phyloP scores from a whole-genome alignment of 2,329 filamentous ascomycete species.

The Xylariomycetidae sp. region DNA sequence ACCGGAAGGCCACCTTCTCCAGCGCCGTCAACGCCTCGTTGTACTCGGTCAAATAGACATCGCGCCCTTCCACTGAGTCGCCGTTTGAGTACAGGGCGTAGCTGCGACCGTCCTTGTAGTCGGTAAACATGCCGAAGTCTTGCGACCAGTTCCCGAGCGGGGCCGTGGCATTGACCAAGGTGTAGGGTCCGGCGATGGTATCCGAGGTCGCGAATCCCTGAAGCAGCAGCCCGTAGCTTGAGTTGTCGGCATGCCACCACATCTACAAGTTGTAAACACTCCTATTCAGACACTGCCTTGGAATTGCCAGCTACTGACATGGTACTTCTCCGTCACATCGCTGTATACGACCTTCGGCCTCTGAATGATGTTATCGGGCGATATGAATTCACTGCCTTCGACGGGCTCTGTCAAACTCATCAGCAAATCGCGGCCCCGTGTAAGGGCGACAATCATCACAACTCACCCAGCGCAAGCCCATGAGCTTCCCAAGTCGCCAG shows the following conservation, averaged over 20 bases:
- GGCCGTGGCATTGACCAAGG: constrained; percentile 44
- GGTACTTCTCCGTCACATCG: constrained; percentile 46
- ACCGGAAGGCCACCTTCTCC: constrained; percentile 46
- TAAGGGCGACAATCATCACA: neutral
- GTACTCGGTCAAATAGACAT: constrained; percentile 51
- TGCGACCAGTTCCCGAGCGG: constrained; percentile 59
- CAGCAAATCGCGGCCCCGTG: constrained; percentile 1
- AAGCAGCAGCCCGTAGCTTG: constrained; percentile 47
- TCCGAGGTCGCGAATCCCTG: constrained; percentile 51
- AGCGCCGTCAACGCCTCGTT: constrained; percentile 46
- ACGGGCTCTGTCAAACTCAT: constrained; percentile 37
- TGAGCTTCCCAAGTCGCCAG: constrained; percentile 53
- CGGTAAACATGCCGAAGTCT: constrained; percentile 55
- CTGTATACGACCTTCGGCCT: constrained; percentile 57
- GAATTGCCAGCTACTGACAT: constrained; percentile 32
- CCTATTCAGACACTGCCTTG: no score
- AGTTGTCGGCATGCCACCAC: constrained; percentile 58
- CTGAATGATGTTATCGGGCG: constrained; percentile 52
- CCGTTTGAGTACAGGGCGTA: constrained; percentile 57
- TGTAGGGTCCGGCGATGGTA: constrained; percentile 47
- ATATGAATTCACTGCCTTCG: constrained; percentile 48
- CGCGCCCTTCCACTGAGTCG: constrained; percentile 46
- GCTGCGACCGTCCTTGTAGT: constrained; percentile 49
- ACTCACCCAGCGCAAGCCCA: constrained; percentile 47
- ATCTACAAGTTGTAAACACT: constrained; percentile 32